These are phyloP conservation scores for Eimeria falciformis DNA, from an alignment of 169 alveolate species.

Conservation along the genomic window DNA sequence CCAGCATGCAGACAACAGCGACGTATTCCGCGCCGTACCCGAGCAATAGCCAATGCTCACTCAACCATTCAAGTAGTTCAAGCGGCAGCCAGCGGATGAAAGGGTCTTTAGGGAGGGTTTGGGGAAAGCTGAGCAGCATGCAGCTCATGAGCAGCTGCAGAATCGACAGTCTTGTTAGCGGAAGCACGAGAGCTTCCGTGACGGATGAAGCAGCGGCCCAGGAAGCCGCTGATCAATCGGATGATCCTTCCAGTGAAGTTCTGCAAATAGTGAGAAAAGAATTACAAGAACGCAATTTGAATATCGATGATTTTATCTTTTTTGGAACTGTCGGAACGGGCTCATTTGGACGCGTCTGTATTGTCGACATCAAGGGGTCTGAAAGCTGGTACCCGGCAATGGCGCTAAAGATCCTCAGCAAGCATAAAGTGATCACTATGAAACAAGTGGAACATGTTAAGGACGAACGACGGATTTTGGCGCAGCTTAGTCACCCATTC, in stretches of 20 bases:
- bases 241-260: not conserved
- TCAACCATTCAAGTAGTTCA: not conserved
- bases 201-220: conserved; percentile 7
- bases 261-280: conserved; percentile 8
- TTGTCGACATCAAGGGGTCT: conserved; percentile 48
- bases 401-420: conserved; percentile 84
- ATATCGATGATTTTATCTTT: conserved; percentile 55
- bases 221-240: not conserved
- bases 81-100: not conserved
- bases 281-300: not conserved
- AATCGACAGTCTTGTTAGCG: conserved; percentile 5
- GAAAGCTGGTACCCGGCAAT: conserved; percentile 68
- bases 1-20: conserved; percentile 1
- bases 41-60: not conserved
- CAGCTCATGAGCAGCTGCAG: conserved; percentile 37
- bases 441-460: conserved; percentile 93
- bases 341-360: conserved; percentile 61
- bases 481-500: conserved; percentile 91
- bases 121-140: conserved; percentile 69
- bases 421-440: conserved; percentile 81
- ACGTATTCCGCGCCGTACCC: not conserved
- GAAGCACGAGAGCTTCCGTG: conserved; percentile 41
- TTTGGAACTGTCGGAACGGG: conserved; percentile 57
- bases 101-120: conserved; percentile 47
- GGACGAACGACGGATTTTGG: conserved; percentile 91